A percentile compares a stretch with the other conserved stretches of the same genome.
Conservation (phyloP, 202 grass and related monocot genomes). For the Schoenoplectus triqueter region DNA sequence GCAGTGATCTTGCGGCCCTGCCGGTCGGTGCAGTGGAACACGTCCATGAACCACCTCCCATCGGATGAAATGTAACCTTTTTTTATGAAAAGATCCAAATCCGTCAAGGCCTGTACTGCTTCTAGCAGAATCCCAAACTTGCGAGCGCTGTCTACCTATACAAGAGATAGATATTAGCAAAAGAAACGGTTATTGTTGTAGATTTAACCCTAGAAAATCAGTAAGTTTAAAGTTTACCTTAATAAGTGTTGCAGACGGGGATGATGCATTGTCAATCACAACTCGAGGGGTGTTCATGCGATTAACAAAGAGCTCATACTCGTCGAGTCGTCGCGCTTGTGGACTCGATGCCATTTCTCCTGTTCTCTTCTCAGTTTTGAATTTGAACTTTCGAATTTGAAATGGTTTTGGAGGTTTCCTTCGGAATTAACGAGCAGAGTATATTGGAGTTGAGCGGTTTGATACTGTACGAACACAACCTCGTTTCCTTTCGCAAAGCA, state of each 20-base stretch:
- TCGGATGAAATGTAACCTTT: slow-evolving; percentile 97
- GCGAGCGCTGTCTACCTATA: slow-evolving; percentile 89
- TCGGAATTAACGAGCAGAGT: neutral
- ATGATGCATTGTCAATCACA: slow-evolving; percentile 68
- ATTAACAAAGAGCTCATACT: slow-evolving; percentile 75
- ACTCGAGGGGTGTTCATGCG: slow-evolving; percentile 91
- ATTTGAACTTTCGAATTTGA: slow-evolving; percentile 9
- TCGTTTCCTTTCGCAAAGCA: neutral
- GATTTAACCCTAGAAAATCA: neutral
- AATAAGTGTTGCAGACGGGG: slow-evolving; percentile 69
- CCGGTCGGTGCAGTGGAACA: slow-evolving; percentile 90
- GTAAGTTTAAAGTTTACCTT: slow-evolving; percentile 21
- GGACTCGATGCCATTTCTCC: slow-evolving; percentile 29
- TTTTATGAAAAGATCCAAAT: slow-evolving; percentile 70
- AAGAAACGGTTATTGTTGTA: neutral
- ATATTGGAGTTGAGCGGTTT: neutral
- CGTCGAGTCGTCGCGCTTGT: slow-evolving; percentile 38
- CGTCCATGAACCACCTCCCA: slow-evolving; percentile 98
- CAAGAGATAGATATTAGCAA: neutral
- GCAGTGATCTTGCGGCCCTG: slow-evolving; percentile 69
- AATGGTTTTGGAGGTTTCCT: neutral
- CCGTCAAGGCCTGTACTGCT: slow-evolving; percentile 66
- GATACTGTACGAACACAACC: neutral
- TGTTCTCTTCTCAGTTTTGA: neutral
- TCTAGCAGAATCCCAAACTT: slow-evolving; percentile 78